Percentiles rank a stretch among this genome's conserved stretches.
Evolutionary conservation across 2,329 filamentous ascomycete species (phyloP).

Genomic region (Botrytis fragariae): DNA sequence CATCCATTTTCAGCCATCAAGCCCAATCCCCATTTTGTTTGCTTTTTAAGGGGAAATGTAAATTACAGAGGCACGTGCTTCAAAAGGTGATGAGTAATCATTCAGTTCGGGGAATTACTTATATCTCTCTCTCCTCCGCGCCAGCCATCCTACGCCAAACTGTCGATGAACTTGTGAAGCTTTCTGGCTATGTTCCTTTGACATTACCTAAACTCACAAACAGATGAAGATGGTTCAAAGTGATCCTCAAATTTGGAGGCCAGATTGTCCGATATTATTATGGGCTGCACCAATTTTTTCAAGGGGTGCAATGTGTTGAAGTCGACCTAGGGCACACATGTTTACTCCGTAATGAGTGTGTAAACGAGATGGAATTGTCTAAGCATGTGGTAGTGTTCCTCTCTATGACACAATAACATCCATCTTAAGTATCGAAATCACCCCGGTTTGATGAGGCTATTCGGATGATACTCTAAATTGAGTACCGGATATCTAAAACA

Average conservation of each 20-base stretch:
- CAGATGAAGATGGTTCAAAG: not conserved
- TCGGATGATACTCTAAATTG: not conserved
- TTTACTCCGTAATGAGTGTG: not conserved
- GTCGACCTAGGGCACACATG: not conserved
- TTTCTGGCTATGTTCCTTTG: not conserved
- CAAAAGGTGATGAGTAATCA: not conserved
- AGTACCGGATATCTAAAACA: not conserved
- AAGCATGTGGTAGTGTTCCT: not conserved
- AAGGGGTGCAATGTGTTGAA: not conserved
- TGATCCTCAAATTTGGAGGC: not conserved
- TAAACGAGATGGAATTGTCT: not conserved
- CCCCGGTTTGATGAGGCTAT: not conserved
- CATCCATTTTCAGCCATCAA: not conserved
- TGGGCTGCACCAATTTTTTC: not conserved
- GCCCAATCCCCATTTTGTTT: not conserved
- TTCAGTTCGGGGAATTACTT: not conserved
- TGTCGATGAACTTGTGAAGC: not conserved
- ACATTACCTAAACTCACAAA: not conserved
- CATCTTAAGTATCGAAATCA: not conserved
- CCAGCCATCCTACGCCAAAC: not conserved
- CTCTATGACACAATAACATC: not conserved
- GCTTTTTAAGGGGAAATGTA: not conserved
- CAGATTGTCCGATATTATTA: not conserved
- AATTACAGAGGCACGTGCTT: not conserved
- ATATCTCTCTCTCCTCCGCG: not conserved